phyloP scores from a whole-genome alignment of 2,329 filamentous ascomycete genomes.

The Nannizziopsis arthrosporioides region DNA sequence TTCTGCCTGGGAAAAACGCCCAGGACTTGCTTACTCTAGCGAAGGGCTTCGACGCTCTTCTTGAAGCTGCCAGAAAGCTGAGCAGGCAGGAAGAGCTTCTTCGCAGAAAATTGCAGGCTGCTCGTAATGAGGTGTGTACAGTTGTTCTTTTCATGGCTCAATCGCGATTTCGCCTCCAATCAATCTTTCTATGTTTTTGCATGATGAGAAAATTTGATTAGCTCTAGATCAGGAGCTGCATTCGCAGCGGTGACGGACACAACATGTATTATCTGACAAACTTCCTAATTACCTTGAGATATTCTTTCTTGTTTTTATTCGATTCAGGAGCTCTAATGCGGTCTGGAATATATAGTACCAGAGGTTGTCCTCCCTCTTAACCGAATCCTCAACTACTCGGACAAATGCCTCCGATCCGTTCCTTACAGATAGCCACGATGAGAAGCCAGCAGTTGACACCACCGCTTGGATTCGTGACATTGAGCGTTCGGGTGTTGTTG shows the following conservation, averaged over 20 bases:
- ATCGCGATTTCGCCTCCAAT: constrained; percentile 5
- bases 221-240: constrained; percentile 74
- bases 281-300: constrained; percentile 14
- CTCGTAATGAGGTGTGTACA: constrained; percentile 31
- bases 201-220: constrained; percentile 49
- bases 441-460: constrained; percentile 6
- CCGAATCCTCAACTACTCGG: constrained; percentile 18
- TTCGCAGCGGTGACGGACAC: constrained; percentile 52
- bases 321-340: neutral
- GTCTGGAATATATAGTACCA: constrained; percentile 22
- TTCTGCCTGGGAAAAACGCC: constrained; percentile 24
- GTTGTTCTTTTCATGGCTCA: constrained; percentile 1
- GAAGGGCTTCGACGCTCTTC: constrained; percentile 32
- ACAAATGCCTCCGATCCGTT: neutral
- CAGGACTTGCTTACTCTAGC: constrained; percentile 28
- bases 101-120: constrained; percentile 28
- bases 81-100: constrained; percentile 30
- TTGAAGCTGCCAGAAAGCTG: constrained; percentile 32
- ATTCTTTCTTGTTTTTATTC: neutral
- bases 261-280: constrained; percentile 45
- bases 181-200: constrained; percentile 15
- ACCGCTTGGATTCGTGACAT: constrained; percentile 13
- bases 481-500: constrained; percentile 14
- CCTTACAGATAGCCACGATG: neutral
- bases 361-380: constrained; percentile 24